phyloP scores from a whole-genome alignment of 1,139 yeast species.

The Geotrichum europaeum region DNA sequence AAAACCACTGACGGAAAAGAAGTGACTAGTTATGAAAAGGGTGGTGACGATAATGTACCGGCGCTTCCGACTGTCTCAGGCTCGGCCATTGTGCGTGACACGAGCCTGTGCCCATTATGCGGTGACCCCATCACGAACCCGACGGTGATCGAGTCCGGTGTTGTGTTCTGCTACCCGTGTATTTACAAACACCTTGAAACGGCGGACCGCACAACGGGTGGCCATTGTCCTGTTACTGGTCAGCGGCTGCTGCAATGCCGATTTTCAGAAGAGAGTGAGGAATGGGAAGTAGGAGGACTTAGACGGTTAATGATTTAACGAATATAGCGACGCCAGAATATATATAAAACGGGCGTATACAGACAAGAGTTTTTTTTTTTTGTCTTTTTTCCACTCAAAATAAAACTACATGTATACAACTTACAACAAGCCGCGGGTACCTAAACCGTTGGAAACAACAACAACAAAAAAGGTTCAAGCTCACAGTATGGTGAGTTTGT shows the following conservation, averaged over 20 bases:
- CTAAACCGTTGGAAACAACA: too few relatives aligned
- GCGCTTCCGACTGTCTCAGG: slow-evolving; percentile 6
- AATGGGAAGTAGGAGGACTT: slow-evolving; percentile 73
- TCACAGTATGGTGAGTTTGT: too few relatives aligned
- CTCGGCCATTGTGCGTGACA: slow-evolving; percentile 27
- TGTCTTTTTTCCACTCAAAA: neutral
- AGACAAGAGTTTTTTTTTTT: too few relatives aligned
- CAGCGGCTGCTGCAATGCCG: slow-evolving; percentile 64
- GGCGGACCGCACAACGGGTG: slow-evolving; percentile 46
- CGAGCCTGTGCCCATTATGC: slow-evolving; percentile 65
- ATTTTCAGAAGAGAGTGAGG: slow-evolving; percentile 50
- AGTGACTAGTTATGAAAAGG: slow-evolving; percentile 16
- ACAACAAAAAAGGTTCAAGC: too few relatives aligned
- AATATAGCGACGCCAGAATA: too few relatives aligned
- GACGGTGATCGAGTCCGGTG: slow-evolving; percentile 85
- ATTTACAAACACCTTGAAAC: slow-evolving; percentile 58
- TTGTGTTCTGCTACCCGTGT: slow-evolving; percentile 85
- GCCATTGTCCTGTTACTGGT: slow-evolving; percentile 83
- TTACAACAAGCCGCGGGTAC: too few relatives aligned
- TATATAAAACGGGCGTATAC: too few relatives aligned
- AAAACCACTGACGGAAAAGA: slow-evolving; percentile 9
- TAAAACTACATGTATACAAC: neutral
- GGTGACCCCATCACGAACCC: slow-evolving; percentile 61
- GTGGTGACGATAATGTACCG: slow-evolving; percentile 16
- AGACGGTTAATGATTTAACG: slow-evolving; percentile 52